Evolutionary conservation across 176 grass and related monocot species (phyloP).

Genomic region (Hordeum marinum): DNA sequence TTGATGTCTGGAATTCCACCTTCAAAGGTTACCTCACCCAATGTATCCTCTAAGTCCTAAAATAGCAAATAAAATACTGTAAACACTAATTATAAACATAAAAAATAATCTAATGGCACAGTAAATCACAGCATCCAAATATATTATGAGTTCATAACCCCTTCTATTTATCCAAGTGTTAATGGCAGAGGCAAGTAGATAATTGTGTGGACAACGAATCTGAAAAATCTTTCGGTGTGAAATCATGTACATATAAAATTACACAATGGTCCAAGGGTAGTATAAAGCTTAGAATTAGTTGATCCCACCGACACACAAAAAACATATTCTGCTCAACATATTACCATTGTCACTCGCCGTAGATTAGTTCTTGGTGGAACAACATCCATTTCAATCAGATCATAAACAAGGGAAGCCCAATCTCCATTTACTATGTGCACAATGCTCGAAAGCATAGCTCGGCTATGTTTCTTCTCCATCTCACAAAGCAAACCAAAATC

Average conservation of each 20-base stretch:
- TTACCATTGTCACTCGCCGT: constrained; percentile 84
- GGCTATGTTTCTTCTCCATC: constrained; percentile 94
- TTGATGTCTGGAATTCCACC: constrained; percentile 92
- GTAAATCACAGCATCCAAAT: neutral
- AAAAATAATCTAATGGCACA: too few relatives aligned
- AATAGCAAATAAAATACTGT: constrained; percentile 12
- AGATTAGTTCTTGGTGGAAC: constrained; percentile 80
- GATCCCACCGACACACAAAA: neutral
- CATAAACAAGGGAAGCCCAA: constrained; percentile 85
- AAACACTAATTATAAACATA: neutral
- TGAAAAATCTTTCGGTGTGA: neutral
- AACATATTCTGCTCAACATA: neutral
- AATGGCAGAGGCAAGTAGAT: neutral
- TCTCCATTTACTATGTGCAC: constrained; percentile 91
- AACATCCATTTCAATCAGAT: constrained; percentile 85
- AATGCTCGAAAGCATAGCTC: constrained; percentile 87
- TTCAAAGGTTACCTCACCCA: constrained; percentile 72
- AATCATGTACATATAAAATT: neutral
- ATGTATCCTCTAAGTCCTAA: constrained; percentile 88
- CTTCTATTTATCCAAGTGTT: neutral
- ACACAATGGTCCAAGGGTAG: neutral
- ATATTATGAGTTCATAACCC: constrained; percentile 2
- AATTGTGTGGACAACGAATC: neutral
- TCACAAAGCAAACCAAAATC: constrained; percentile 96
- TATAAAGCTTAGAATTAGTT: neutral